Conservation (phyloP, 192 early-diverging fungal genomes). For the Coemansia sp. region DNA sequence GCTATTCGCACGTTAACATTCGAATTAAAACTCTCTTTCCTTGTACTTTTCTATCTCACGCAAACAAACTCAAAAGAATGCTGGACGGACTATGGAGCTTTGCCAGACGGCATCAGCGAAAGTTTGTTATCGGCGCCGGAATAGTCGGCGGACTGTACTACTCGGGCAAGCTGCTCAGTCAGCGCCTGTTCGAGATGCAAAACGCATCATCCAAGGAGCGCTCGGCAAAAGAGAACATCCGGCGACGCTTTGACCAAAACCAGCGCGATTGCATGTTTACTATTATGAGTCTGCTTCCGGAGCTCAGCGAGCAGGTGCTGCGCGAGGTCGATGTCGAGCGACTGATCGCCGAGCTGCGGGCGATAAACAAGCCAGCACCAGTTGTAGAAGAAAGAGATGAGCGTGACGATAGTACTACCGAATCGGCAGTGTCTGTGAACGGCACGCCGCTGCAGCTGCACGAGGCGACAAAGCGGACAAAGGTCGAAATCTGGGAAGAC, state of each 20-base stretch:
- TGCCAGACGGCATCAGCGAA: constrained; percentile 66
- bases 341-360: constrained; percentile 52
- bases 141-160: constrained; percentile 71
- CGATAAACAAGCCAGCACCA: constrained; percentile 24
- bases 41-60: background rate
- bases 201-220: constrained; percentile 64
- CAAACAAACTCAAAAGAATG: constrained; percentile 17
- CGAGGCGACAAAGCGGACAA: constrained; percentile 48
- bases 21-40: background rate
- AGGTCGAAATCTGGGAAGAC: constrained; percentile 82
- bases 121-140: constrained; percentile 63
- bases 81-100: constrained; percentile 58
- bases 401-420: too few species aligned
- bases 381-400: too few species aligned
- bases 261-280: constrained; percentile 88
- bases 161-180: constrained; percentile 70
- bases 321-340: constrained; percentile 77
- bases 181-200: constrained; percentile 73
- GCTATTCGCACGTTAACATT: background rate
- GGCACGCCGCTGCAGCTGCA: background rate
- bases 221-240: constrained; percentile 63
- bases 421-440: background rate
- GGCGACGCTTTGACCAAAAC: constrained; percentile 90
- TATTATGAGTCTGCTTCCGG: constrained; percentile 79
- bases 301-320: constrained; percentile 74